phyloP scores from a whole-genome alignment of 2,329 filamentous ascomycete genomes.

The Pseudopithomyces maydicus region DNA sequence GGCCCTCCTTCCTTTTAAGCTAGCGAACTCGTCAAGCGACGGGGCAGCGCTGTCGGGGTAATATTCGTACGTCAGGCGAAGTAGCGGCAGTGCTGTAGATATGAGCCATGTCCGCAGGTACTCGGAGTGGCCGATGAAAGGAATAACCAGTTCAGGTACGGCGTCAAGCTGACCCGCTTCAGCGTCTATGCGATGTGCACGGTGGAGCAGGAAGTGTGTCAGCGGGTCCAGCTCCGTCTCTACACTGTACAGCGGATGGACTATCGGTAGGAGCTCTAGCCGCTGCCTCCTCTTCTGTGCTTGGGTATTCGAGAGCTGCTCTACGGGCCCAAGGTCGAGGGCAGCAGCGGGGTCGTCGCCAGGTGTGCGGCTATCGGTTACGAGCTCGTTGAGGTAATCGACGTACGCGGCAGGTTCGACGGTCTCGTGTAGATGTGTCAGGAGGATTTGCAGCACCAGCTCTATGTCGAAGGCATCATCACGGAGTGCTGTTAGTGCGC shows the following conservation, averaged over 20 bases:
- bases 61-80: constrained; percentile 73
- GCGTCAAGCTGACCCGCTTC: constrained; percentile 74
- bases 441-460: constrained; percentile 71
- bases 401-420: constrained; percentile 67
- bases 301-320: constrained; percentile 64
- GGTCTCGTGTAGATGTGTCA: constrained; percentile 78
- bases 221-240: constrained; percentile 61
- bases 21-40: constrained; percentile 68
- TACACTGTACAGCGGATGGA: constrained; percentile 53
- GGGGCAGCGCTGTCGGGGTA: constrained; percentile 60
- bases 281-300: constrained; percentile 68
- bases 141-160: constrained; percentile 68
- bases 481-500: constrained; percentile 63
- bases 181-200: constrained; percentile 71
- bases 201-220: constrained; percentile 68
- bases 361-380: constrained; percentile 52
- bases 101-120: constrained; percentile 71
- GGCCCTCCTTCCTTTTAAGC: constrained; percentile 63
- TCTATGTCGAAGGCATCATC: constrained; percentile 65
- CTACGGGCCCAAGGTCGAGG: constrained; percentile 63
- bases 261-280: constrained; percentile 66
- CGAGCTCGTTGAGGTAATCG: constrained; percentile 64
- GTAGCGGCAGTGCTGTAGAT: constrained; percentile 69
- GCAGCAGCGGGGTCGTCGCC: constrained; percentile 39
- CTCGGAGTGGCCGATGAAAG: constrained; percentile 68